These are phyloP conservation scores for Wickerhamomyces xylosicus DNA, from an alignment of 805 yeast genomes.

Conservation along the genomic window DNA sequence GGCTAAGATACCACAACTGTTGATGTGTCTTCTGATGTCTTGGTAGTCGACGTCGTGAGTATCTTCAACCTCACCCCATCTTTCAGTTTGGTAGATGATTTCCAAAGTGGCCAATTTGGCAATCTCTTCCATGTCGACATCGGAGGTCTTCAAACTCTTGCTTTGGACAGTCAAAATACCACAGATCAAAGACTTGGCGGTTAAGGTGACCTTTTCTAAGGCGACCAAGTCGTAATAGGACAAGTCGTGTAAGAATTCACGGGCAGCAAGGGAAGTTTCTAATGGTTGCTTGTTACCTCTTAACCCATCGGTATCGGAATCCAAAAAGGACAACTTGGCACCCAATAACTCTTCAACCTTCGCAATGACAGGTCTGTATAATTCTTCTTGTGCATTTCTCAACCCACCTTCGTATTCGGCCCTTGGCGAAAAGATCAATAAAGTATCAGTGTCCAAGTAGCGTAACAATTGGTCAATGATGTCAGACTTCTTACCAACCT, in stretches of 20 bases:
- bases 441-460: slow-evolving; percentile 89
- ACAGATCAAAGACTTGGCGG: slow-evolving; percentile 77
- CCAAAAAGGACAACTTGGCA: slow-evolving; percentile 43
- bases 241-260: slow-evolving; percentile 51
- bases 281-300: slow-evolving; percentile 68
- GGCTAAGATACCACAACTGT: slow-evolving; percentile 63
- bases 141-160: slow-evolving; percentile 22
- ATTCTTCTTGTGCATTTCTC: slow-evolving; percentile 68
- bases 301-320: slow-evolving; percentile 73
- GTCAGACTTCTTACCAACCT: slow-evolving; percentile 48
- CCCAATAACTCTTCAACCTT: slow-evolving; percentile 53
- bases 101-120: slow-evolving; percentile 76
- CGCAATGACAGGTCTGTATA: slow-evolving; percentile 63
- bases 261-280: slow-evolving; percentile 50
- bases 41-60: slow-evolving; percentile 96
- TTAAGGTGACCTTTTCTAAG: slow-evolving; percentile 78
- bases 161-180: slow-evolving; percentile 60
- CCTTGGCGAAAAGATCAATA: slow-evolving; percentile 74
- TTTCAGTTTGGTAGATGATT: slow-evolving; percentile 69
- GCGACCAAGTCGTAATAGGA: slow-evolving; percentile 76
- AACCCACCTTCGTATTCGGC: slow-evolving; percentile 77
- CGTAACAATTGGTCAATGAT: slow-evolving; percentile 56
- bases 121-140: slow-evolving; percentile 50
- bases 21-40: slow-evolving; percentile 73
- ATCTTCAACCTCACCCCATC: slow-evolving; percentile 99